These are phyloP conservation scores for Purpureocillium lavendulum DNA, from an alignment of 2,329 filamentous ascomycete species.

Conservation along the genomic window DNA sequence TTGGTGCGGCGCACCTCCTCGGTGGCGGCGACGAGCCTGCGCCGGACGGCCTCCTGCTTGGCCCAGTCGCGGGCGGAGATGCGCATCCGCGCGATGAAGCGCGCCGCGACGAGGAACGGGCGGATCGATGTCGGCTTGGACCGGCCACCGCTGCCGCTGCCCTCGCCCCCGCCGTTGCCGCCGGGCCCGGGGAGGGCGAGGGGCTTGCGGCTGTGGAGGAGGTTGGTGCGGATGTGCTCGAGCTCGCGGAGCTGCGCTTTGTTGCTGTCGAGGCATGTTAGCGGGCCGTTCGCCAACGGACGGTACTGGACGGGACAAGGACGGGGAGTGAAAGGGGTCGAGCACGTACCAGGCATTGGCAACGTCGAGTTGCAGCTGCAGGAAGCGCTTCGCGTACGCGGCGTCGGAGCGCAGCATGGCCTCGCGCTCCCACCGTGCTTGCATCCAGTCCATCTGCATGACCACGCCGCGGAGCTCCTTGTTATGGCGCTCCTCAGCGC, in stretches of 20 bases:
- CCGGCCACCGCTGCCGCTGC: slow-evolving; percentile 7
- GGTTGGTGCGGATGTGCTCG: slow-evolving; percentile 58
- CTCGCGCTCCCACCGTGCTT: slow-evolving; percentile 73
- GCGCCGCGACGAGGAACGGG: slow-evolving; percentile 37
- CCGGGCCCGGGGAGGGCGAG: slow-evolving; percentile 19
- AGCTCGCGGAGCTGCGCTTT: slow-evolving; percentile 83
- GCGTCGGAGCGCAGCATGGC: slow-evolving; percentile 71
- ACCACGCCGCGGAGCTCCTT: slow-evolving; percentile 74
- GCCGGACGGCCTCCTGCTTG: slow-evolving; percentile 41
- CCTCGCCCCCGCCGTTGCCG: slow-evolving; percentile 4
- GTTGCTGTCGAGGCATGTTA: slow-evolving; percentile 61
- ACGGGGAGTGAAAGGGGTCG: slow-evolving; percentile 3
- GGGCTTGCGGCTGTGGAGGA: slow-evolving; percentile 29
- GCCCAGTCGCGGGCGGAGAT: slow-evolving; percentile 40
- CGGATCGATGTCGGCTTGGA: slow-evolving; percentile 25
- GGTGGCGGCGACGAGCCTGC: slow-evolving; percentile 38
- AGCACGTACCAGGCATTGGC: slow-evolving; percentile 79
- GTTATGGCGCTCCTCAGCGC: slow-evolving; percentile 60
- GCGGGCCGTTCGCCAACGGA: not conserved
- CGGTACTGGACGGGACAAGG: not conserved
- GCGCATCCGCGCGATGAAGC: slow-evolving; percentile 44
- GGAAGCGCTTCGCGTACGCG: slow-evolving; percentile 79
- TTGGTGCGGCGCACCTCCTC: slow-evolving; percentile 37
- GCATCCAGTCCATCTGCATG: slow-evolving; percentile 87
- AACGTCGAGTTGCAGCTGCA: slow-evolving; percentile 70